phyloP scores from a whole-genome alignment of 2,329 filamentous ascomycete species.

The Corniculantispora saksenae region DNA sequence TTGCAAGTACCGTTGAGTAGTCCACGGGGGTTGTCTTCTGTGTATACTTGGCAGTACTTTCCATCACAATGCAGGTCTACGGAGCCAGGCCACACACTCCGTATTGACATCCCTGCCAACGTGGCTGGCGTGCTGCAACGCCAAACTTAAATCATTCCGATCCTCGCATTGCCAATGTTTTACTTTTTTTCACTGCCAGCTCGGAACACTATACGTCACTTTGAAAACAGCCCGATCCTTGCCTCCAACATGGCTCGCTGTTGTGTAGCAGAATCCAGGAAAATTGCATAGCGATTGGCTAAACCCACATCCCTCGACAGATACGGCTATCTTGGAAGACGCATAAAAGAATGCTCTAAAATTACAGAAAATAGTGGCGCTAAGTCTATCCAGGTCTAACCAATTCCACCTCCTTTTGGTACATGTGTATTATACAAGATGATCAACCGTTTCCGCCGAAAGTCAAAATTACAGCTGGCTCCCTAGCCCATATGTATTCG shows the following conservation, averaged over 20 bases:
- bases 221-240: background rate
- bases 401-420: conserved; percentile 1
- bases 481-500: background rate
- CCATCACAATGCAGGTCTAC: background rate
- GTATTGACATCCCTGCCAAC: background rate
- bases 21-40: background rate
- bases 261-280: no score
- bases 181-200: background rate
- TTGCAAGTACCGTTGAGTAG: background rate
- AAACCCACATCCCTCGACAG: no score
- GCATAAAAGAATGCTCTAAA: background rate
- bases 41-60: background rate
- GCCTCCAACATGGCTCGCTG: background rate
- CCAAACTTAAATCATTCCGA: conserved; percentile 5
- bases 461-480: conserved; percentile 10
- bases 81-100: background rate
- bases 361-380: conserved; percentile 2
- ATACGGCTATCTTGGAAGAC: no score
- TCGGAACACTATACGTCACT: background rate
- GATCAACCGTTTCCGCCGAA: background rate
- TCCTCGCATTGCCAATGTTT: background rate
- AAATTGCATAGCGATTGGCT: no score
- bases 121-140: background rate
- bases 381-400: conserved; percentile 17
- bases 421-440: conserved; percentile 13